Evolutionary conservation across 2,329 filamentous ascomycete genomes (phyloP), one percentile per base, ranked within the genome.

Genomic region (Diplodia mutila): DNA sequence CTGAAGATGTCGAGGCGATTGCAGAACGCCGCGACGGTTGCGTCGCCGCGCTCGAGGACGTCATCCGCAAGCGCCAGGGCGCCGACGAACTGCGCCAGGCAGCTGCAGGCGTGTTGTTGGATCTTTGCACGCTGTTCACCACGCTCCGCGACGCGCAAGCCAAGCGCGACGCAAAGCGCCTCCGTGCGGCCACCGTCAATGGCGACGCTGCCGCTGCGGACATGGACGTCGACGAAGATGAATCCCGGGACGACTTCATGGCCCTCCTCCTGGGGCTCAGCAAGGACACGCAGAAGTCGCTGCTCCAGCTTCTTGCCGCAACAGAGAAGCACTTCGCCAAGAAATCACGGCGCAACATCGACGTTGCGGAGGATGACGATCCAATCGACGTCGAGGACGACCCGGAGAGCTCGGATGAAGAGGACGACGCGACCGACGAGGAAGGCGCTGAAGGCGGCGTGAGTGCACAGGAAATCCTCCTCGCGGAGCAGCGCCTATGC

Each of bases 401-500:
- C 32, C 89, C 89, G 9, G 84, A 87, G 51, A 82, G 88, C 4
- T 76, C 77, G 42, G 89, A 89, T 29, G 85, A 89, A 25, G 84
- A 87, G 54, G 68, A 73, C 61, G 73, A 71, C 8, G 42, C 42
- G 18, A 18, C 18, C 18, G 69, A 67, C 25, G 72, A 72, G 59
- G 69, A 78, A 65, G 73, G 76, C 34, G 76, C 79, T 2, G 83
- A 87, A 34, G 83, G 85, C 65, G 83, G 85, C 73, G 83, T 91
- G 74, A 85, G 87, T 67, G 87, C 89, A 67, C 53, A 61, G 23
- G 52, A 65, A 16, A 23, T 49, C 14, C 85, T 97, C 39, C 85
- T 94, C 68, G 89, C 93, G 0, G 95, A 98, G 79, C 91, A 94
- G 75, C 87, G 89, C 23, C 85, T 98, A 0, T 98, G 94, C 78